Conservation (phyloP, 805 yeast species). For the Saturnispora sanitii region DNA sequence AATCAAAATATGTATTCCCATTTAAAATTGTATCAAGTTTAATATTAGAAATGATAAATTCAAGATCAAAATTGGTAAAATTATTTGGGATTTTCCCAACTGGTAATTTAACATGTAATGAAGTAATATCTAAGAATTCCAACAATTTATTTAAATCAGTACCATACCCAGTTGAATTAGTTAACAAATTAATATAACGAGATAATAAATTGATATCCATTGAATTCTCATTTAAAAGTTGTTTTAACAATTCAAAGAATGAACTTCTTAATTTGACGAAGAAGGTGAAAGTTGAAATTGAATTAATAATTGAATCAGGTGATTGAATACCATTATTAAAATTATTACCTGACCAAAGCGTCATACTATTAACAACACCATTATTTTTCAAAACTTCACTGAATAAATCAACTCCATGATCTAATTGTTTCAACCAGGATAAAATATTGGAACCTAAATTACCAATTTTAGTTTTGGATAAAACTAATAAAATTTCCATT, state of each 20-base stretch:
- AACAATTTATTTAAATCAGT: conserved; percentile 59
- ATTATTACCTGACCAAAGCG: conserved; percentile 44
- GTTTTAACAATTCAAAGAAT: conserved; percentile 54
- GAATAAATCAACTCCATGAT: conserved; percentile 37
- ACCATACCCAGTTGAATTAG: conserved; percentile 39
- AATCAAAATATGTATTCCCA: conserved; percentile 29
- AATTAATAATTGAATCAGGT: conserved; percentile 28
- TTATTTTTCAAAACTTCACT: conserved; percentile 41
- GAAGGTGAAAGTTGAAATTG: conserved; percentile 46
- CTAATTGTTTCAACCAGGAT: conserved; percentile 38
- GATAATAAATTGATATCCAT: conserved; percentile 43
- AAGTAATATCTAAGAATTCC: conserved; percentile 61
- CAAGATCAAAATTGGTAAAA: conserved; percentile 31
- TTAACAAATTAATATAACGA: conserved; percentile 43
- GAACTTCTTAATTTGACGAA: conserved; percentile 54
- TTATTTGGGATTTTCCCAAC: conserved; percentile 31
- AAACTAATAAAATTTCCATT: conserved; percentile 51
- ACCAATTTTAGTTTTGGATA: conserved; percentile 47
- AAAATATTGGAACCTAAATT: conserved; percentile 46
- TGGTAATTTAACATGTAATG: conserved; percentile 39
- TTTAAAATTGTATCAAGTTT: conserved; percentile 18
- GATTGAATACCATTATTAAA: conserved; percentile 35
- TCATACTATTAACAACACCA: conserved; percentile 43
- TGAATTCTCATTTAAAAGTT: conserved; percentile 53
- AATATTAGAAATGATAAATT: conserved; percentile 34